A percentile compares a stretch with the other conserved stretches of the same genome.
phyloP scores from a whole-genome alignment of 2,329 filamentous ascomycete species.

The Neobulgaria alba region DNA sequence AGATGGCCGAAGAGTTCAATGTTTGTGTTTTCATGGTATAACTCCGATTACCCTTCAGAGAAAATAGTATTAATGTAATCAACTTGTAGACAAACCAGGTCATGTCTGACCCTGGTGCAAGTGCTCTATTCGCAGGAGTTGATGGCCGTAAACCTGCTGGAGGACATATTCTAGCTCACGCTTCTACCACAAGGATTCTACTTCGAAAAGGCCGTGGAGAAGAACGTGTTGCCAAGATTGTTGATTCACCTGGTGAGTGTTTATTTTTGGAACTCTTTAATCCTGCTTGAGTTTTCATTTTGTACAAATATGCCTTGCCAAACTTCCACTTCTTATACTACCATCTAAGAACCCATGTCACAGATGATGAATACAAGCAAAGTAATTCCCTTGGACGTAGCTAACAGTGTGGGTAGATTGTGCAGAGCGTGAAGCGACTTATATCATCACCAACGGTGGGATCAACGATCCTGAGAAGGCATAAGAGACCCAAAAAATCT shows the following conservation, averaged over 20 bases:
- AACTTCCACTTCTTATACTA: too few species aligned
- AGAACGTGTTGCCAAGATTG: slow-evolving; percentile 61
- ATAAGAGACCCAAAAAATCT: too few species aligned
- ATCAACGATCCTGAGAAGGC: slow-evolving; percentile 60
- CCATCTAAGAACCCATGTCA: neutral
- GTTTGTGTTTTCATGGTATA: slow-evolving; percentile 52
- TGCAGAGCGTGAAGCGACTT: slow-evolving; percentile 60
- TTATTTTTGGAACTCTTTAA: too few species aligned
- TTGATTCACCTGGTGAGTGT: slow-evolving; percentile 52
- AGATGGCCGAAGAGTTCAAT: slow-evolving; percentile 64
- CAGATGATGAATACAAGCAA: neutral
- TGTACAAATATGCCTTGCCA: too few species aligned
- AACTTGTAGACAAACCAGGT: slow-evolving; percentile 57
- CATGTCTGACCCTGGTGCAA: slow-evolving; percentile 61
- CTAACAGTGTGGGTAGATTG: slow-evolving; percentile 40
- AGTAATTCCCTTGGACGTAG: neutral
- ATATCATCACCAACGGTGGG: slow-evolving; percentile 61
- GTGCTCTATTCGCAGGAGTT: slow-evolving; percentile 56
- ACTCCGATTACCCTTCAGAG: too few species aligned
- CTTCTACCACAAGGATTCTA: slow-evolving; percentile 56
- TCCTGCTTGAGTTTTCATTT: neutral
- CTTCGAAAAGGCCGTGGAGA: slow-evolving; percentile 61
- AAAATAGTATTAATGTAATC: too few species aligned
- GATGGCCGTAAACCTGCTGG: slow-evolving; percentile 61
- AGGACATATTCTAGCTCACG: slow-evolving; percentile 61